A percentile compares a stretch with the other conserved stretches of the same genome.
Evolutionary conservation across 495 filamentous ascomycete species (phyloP).

Genomic region (Rhypophila decipiens): DNA sequence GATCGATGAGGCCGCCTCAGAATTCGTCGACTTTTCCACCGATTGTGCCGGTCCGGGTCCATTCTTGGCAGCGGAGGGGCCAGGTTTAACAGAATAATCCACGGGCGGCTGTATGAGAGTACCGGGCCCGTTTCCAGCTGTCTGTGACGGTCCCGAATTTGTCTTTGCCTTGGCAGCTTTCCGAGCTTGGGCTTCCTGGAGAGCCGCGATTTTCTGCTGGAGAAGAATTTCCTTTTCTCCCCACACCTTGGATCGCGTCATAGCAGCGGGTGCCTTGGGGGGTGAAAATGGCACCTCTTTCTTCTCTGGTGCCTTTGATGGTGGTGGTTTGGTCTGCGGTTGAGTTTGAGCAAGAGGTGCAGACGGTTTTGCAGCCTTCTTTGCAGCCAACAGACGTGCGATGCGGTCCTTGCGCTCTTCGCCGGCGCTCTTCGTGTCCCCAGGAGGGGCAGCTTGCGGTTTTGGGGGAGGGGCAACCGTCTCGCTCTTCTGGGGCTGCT

Average conservation of each 20-base stretch:
- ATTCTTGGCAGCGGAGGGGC: too few relatives aligned
- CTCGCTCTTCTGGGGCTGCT: not conserved
- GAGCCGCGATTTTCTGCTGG: conserved; percentile 39
- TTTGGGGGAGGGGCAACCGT: too few relatives aligned
- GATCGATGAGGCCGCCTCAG: conserved; percentile 6
- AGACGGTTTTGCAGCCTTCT: conserved; percentile 35
- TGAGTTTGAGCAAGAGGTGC: too few relatives aligned
- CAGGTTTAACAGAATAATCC: too few relatives aligned
- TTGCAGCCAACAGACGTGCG: conserved; percentile 63
- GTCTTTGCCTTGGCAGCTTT: conserved; percentile 7
- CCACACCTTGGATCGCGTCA: conserved; percentile 26
- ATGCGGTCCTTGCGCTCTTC: conserved; percentile 73
- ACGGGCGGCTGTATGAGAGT: too few relatives aligned
- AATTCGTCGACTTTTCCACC: too few relatives aligned
- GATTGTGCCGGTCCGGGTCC: too few relatives aligned
- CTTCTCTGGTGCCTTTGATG: conserved; percentile 5
- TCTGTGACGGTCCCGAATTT: not conserved
- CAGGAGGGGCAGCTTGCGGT: too few relatives aligned
- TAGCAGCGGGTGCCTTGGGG: conserved; percentile 9
- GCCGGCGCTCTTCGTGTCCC: too few relatives aligned
- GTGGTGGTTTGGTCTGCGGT: too few relatives aligned
- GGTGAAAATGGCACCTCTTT: conserved; percentile 4
- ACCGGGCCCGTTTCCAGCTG: too few relatives aligned
- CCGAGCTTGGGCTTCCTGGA: conserved; percentile 31
- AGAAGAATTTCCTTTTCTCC: conserved; percentile 40